Evolutionary conservation across 1,284 basidiomycete species (phyloP).

Genomic region (Rhodotorula sp.): DNA sequence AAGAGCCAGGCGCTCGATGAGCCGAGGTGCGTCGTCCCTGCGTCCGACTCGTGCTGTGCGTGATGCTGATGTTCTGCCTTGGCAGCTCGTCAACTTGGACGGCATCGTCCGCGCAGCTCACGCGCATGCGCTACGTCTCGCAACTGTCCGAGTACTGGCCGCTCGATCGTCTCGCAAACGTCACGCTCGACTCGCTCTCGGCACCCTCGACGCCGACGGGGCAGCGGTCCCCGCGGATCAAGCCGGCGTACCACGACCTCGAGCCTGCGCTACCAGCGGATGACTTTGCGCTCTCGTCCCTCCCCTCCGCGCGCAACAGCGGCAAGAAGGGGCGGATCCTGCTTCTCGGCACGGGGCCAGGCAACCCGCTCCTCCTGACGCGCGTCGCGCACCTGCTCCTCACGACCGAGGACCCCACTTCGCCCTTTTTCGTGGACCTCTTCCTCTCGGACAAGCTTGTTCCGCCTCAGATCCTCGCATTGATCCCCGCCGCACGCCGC

Average conservation of each 20-base stretch:
- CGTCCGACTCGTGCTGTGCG: not conserved
- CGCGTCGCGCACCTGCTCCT: slow-evolving; percentile 79
- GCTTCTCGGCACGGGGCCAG: slow-evolving; percentile 90
- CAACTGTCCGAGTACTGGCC: slow-evolving; percentile 46
- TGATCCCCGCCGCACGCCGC: slow-evolving; percentile 64
- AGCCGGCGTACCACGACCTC: slow-evolving; percentile 36
- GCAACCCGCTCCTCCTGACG: slow-evolving; percentile 88
- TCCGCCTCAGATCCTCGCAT: slow-evolving; percentile 77
- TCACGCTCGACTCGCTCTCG: slow-evolving; percentile 47
- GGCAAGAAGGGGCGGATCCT: slow-evolving; percentile 66
- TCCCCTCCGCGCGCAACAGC: slow-evolving; percentile 19
- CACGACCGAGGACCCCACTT: slow-evolving; percentile 65
- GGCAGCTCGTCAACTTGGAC: slow-evolving; percentile 20
- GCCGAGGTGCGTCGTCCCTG: not conserved
- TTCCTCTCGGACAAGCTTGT: slow-evolving; percentile 98
- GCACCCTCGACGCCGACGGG: slow-evolving; percentile 32
- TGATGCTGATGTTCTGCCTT: not conserved
- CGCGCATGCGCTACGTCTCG: slow-evolving; percentile 53
- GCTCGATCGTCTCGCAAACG: slow-evolving; percentile 29
- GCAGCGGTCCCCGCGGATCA: not conserved
- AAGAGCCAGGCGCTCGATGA: slow-evolving; percentile 29
- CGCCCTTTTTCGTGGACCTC: slow-evolving; percentile 56
- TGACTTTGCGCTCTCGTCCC: slow-evolving; percentile 4
- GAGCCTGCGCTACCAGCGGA: not conserved
- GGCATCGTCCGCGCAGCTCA: slow-evolving; percentile 33